Evolutionary conservation across 2,329 filamentous ascomycete genomes (phyloP).

Genomic region (Ascochyta clinopodiicola): DNA sequence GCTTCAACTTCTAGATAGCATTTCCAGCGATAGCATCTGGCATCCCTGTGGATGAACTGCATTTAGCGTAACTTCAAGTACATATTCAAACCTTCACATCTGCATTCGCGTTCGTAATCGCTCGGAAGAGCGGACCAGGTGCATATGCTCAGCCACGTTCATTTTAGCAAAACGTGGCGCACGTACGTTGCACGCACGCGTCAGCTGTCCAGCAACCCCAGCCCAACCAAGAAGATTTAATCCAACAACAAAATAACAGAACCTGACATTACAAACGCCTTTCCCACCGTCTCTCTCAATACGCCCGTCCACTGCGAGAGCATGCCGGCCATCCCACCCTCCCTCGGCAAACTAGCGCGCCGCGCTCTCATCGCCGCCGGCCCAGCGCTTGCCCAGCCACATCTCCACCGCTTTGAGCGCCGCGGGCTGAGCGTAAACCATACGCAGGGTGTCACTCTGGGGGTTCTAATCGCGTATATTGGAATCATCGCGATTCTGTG

Average conservation of each 20-base stretch:
- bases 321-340: constrained; percentile 34
- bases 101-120: background rate
- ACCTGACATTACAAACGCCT: background rate
- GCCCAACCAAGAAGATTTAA: constrained; percentile 11
- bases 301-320: background rate
- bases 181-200: constrained; percentile 17
- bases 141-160: constrained; percentile 14
- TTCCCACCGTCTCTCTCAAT: background rate
- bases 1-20: background rate
- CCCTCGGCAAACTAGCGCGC: constrained; percentile 34
- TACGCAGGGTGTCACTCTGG: constrained; percentile 74
- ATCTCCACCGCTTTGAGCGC: constrained; percentile 53
- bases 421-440: constrained; percentile 68
- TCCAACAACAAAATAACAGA: background rate
- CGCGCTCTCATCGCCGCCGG: constrained; percentile 36
- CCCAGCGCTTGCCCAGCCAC: constrained; percentile 37
- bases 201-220: constrained; percentile 17
- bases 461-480: constrained; percentile 73
- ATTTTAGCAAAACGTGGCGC: constrained; percentile 30
- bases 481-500: constrained; percentile 78
- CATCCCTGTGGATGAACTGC: background rate
- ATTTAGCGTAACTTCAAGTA: background rate
- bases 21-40: background rate
- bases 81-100: background rate
- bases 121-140: constrained; percentile 5